Evolutionary conservation across 2,329 filamentous ascomycete genomes (phyloP), one percentile per base, ranked within the genome.

Genomic region (Hypomyces perniciosus): DNA sequence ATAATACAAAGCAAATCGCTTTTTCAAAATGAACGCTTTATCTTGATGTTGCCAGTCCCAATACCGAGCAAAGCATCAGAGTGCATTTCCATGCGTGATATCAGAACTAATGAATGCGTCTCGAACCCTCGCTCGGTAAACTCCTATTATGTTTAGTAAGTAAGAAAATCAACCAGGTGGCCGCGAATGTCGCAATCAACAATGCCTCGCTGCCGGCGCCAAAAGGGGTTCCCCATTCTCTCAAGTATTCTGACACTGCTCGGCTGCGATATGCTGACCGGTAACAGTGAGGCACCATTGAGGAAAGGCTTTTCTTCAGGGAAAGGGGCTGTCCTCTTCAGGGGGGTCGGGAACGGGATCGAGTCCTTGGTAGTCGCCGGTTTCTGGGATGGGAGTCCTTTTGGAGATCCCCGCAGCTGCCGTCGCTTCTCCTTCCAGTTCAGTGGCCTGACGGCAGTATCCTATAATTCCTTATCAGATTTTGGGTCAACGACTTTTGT

Each of bases 401-500:
- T 31, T 10, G 39, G 46, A 13, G 13, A 39, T 28, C 29, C 28
- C 28, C 34, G 52, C 35, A 57, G 48, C 20, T 47, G 30, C 29
- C 44, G 53, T 45, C 58, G 57, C 30, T 52, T 53, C 20, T 50
- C 46, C 28, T 39, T 51, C 57, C 57, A 59, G 43, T 57, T 35
- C 28, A 59, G 54, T n/a, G 64, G 58, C 30, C 62, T 59, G 28
- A 65, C 56, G n/a, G 46, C 57, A 31, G 52, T 54, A 42, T 63
- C 49, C 63, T 56, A 68, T 42, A 65, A 49, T 27, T 52, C 49
- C 30, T n/a, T 13, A 13, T 57, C 45, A 39, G 38, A 29, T 20
- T 47, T 34, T n/a, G 59, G 59, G 44, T 66, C 62, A 31, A 63
- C 48, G 34, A 68, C 50, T 50, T 53, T 57, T 28, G 54, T 61